Base-by-base conservation (phyloP, 257 asterid species). In the Scutellaria barbata region DNA sequence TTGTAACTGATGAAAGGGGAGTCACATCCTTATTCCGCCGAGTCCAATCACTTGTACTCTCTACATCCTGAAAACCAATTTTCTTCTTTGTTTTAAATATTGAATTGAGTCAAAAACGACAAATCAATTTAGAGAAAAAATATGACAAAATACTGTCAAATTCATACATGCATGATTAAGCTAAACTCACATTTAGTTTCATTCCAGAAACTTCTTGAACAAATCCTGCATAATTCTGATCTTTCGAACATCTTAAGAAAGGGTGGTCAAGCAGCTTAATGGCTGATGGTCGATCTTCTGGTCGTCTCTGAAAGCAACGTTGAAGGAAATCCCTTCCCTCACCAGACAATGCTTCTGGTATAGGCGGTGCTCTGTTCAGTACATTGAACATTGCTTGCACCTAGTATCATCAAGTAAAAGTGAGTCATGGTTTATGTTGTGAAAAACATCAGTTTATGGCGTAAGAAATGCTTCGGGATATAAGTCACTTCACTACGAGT, bases 371-470 rank as follows among this genome's bases (percentile, higher is more conserved):
- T 74, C 37, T 88, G 81, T 90, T 80, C 84, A 92, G 74, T 40
- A 90, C 86, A 13, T 76, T 88, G 87, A 92, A 92, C 98, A 92
- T 90, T 42, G 98, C 98, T 83, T 89, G 96, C 68, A 81, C 95
- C 95, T 89, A 69, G 55, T 55, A 48, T 47, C 73, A 81, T 45
- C 74, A 72, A 37, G 2, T 42, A 47, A 10, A 46, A 20, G 30
- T 42, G 57, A 55, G 33, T 60, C 16, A 63, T 47, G 68, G 57
- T n/a, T 30, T 30, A 30, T 30, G 4, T 30, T 30, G 5, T 30
- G 20, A 47, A 7, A 51, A 48, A 10, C 53, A 72, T 12, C 45
- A 40, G 10, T 17, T 45, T 41, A 8, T 10, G 45, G 18, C 13
- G 12, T 68, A 68, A 18, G 16, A 5, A 7, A 35, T 13, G 35